phyloP scores from a whole-genome alignment of 2,329 filamentous ascomycete genomes.

The Penicillium psychrosexuale region DNA sequence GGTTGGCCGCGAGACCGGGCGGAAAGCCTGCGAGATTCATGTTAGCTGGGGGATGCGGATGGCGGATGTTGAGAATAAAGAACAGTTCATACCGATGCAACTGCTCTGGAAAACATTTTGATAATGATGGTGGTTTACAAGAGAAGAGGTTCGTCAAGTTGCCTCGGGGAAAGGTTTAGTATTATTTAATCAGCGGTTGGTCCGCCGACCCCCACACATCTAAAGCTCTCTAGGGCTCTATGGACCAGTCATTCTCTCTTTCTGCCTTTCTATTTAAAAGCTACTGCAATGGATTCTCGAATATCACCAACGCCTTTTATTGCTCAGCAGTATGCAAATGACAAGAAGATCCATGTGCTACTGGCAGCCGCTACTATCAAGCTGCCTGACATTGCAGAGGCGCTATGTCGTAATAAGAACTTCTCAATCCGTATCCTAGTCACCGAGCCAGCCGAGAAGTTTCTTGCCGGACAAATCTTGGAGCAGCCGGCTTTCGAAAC shows the following conservation, averaged over 20 bases:
- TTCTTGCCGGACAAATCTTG: conserved; percentile 69
- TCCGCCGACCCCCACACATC: conserved; percentile 14
- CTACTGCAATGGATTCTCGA: conserved; percentile 2
- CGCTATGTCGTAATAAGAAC: conserved; percentile 42
- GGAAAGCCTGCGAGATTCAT: conserved; percentile 26
- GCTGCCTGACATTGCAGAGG: conserved; percentile 60
- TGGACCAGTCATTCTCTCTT: not conserved
- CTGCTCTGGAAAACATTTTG: conserved; percentile 29
- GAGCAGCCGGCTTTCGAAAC: conserved; percentile 71
- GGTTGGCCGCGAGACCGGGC: conserved; percentile 29
- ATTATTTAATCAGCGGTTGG: conserved; percentile 18
- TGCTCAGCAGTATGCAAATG: conserved; percentile 19
- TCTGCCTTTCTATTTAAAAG: not conserved
- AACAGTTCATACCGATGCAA: conserved; percentile 15
- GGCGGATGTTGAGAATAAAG: not conserved
- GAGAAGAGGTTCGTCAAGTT: not conserved
- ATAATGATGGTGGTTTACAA: conserved; percentile 6
- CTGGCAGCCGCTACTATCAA: conserved; percentile 83
- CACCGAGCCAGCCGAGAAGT: conserved; percentile 68
- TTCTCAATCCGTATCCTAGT: conserved; percentile 84
- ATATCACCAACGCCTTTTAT: conserved; percentile 7
- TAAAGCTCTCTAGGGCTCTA: not conserved
- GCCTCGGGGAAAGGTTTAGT: conserved; percentile 9
- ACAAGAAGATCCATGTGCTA: conserved; percentile 40
- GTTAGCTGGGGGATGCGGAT: not conserved